Evolutionary conservation across 495 filamentous ascomycete genomes (phyloP).

Genomic region (Poronia punctata): DNA sequence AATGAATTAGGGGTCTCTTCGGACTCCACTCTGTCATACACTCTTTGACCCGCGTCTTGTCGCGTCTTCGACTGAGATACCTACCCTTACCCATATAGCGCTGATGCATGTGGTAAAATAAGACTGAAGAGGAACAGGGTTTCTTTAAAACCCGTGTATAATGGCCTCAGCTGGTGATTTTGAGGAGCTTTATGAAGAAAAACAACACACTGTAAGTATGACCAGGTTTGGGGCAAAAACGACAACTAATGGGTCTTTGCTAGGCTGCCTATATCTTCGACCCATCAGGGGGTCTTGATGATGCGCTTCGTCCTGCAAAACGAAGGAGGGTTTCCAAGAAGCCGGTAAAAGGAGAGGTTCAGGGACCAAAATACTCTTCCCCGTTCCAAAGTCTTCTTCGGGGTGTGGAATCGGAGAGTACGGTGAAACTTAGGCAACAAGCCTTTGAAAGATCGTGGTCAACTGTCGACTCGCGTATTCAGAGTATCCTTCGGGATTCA

Average conservation of each 20-base stretch:
- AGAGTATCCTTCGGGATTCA: slow-evolving; percentile 53
- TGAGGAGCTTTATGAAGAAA: slow-evolving; percentile 19
- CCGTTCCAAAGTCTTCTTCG: slow-evolving; percentile 56
- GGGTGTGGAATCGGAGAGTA: slow-evolving; percentile 51
- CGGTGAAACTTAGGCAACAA: slow-evolving; percentile 48
- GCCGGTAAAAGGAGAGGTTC: slow-evolving; percentile 16
- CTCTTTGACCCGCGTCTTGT: no score
- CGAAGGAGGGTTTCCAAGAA: slow-evolving; percentile 48
- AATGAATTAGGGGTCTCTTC: no score
- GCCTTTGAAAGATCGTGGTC: slow-evolving; percentile 64
- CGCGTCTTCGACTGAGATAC: no score
- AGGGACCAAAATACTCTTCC: slow-evolving; percentile 6
- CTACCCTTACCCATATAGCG: no score
- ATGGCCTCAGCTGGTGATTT: slow-evolving; percentile 20
- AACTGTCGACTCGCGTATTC: slow-evolving; percentile 57
- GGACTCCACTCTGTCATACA: no score
- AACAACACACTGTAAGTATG: slow-evolving; percentile 43
- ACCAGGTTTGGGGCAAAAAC: slow-evolving; percentile 1
- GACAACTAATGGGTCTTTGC: slow-evolving; percentile 7
- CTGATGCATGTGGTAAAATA: not conserved
- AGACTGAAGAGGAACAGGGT: not conserved
- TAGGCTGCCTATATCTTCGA: slow-evolving; percentile 69
- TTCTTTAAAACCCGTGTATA: slow-evolving; percentile 1
- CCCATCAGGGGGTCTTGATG: slow-evolving; percentile 32
- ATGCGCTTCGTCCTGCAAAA: slow-evolving; percentile 52